Percentiles rank a stretch among this genome's conserved stretches.
phyloP scores from a whole-genome alignment of 345 rosid species.

The Kernera saxatilis region DNA sequence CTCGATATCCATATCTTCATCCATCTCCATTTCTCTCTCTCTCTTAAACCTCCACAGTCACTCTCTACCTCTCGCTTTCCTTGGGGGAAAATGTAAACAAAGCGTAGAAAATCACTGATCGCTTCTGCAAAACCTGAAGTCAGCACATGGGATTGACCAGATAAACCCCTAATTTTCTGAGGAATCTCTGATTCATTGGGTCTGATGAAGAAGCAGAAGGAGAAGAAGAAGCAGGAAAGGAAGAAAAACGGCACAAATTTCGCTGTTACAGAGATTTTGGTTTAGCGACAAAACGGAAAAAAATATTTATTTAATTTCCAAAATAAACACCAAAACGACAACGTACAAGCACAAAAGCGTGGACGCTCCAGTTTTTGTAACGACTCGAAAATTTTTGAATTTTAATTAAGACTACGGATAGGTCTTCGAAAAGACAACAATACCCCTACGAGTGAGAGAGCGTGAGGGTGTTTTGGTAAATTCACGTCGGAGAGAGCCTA shows the following conservation, averaged over 20 bases:
- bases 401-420: background rate
- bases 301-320: background rate
- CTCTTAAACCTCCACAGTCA: conserved; percentile 21
- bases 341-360: conserved; percentile 31
- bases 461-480: conserved; percentile 14
- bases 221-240: conserved; percentile 1
- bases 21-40: conserved; percentile 37
- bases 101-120: conserved; percentile 12
- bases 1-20: conserved; percentile 56
- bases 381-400: conserved; percentile 50
- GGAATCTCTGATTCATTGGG: conserved; percentile 22
- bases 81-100: background rate
- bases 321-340: background rate
- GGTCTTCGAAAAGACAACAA: background rate
- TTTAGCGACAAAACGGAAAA: conserved; percentile 19
- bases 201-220: conserved; percentile 5
- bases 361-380: conserved; percentile 42
- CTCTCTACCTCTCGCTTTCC: conserved; percentile 13
- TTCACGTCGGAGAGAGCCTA: background rate
- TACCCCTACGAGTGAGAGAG: background rate
- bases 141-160: conserved; percentile 5
- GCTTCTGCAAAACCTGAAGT: background rate
- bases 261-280: conserved; percentile 27
- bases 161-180: conserved; percentile 35
- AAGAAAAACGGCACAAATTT: conserved; percentile 34